Evolutionary conservation across 1,139 yeast species (phyloP), one percentile per base, ranked within the genome.

Genomic region (Kurtzmaniella quercitrusa): DNA sequence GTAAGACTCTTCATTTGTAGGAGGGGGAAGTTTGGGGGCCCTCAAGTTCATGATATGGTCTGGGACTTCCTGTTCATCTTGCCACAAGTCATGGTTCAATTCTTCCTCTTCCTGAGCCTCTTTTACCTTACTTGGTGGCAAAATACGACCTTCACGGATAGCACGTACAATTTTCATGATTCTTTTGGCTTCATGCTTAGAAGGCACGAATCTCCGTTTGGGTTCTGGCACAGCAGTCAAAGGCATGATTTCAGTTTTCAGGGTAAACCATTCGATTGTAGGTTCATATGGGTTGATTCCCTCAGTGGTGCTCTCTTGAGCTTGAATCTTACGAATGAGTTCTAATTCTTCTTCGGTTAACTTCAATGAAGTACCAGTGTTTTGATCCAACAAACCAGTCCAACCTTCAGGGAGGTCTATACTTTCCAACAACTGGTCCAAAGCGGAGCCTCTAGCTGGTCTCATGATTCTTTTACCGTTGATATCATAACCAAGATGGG

Each of bases 391-490:
- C 50, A 94, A 73, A 38, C 99, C 99, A 9, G 98, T 94, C 98
- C 98, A 93, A 32, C 98, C 98, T 65, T 87, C 95, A 11, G 98
- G 98, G 50, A 93, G 73, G 49, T 93, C 98, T 50, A 94, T 93
- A 23, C 83, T 74, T 56, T 93, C 98, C 50, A 94, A 71, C 50
- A 93, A 74, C 53, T 84, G 85, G 58, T 93, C 98, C 53, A 94
- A 74, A 1, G 98, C 98, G 44, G 95, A 82, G 7, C 96, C 96
- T 57, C 88, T 86, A 14, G 98, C 98, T 11, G 99, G 99, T 64
- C 99, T 80, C 98, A 94, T 91, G 55, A 93, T 89, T 58, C 98
- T 80, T 62, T 89, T 91, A 57, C 99, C 98, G 61, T 94, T 94
- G 56, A 93, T 89, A 62, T 89, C 94, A 64, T 93, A 93, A 43